phyloP scores from a whole-genome alignment of 768 basidiomycete species.

The Pleurotus giganteus region DNA sequence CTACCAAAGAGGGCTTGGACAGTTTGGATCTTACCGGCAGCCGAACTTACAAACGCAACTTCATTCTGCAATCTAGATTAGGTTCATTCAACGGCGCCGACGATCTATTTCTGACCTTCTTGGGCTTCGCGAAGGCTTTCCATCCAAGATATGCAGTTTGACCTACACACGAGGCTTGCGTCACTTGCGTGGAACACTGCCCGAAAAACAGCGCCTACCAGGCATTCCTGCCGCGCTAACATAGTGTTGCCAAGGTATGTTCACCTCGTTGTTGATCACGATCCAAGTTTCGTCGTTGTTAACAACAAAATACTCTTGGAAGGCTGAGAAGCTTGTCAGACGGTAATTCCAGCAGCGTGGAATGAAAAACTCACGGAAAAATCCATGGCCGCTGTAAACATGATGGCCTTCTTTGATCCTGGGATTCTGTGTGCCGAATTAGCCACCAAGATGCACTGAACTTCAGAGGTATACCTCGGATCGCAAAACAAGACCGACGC shows the following conservation, averaged over 20 bases:
- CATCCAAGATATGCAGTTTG: conserved; percentile 38
- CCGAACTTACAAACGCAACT: conserved; percentile 38
- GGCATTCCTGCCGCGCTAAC: conserved; percentile 56
- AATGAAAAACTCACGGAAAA: conserved; percentile 20
- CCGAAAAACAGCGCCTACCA: conserved; percentile 34
- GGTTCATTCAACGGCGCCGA: neutral
- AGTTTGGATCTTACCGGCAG: conserved; percentile 26
- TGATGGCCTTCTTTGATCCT: conserved; percentile 36
- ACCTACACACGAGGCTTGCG: conserved; percentile 20
- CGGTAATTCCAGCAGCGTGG: neutral
- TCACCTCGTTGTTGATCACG: conserved; percentile 37
- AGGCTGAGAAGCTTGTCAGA: neutral
- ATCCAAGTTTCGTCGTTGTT: conserved; percentile 18
- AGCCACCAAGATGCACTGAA: neutral
- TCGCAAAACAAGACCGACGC: conserved; percentile 43
- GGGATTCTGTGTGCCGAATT: conserved; percentile 19
- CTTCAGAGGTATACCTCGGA: conserved; percentile 18
- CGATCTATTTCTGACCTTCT: conserved; percentile 24
- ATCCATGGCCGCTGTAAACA: conserved; percentile 28
- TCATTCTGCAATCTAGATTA: conserved; percentile 28
- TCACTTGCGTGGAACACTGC: neutral
- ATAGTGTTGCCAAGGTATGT: conserved; percentile 47
- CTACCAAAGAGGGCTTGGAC: neutral
- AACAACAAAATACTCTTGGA: conserved; percentile 38
- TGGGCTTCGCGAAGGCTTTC: conserved; percentile 37